These are phyloP conservation scores for Hypoxylon fragiforme DNA, from an alignment of 495 filamentous ascomycete genomes.

Conservation along the genomic window DNA sequence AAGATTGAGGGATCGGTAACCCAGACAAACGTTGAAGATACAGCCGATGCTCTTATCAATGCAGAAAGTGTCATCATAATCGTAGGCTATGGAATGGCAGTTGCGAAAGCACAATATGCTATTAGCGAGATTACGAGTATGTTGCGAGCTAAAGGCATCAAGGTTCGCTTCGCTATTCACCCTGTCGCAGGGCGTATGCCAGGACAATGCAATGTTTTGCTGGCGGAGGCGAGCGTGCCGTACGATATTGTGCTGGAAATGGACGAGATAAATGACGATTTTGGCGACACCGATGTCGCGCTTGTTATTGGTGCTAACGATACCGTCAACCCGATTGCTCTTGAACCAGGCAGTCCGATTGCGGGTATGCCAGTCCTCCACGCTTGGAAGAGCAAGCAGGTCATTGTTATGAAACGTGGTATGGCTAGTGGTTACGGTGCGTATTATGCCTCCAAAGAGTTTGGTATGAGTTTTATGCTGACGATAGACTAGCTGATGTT, in stretches of 20 bases:
- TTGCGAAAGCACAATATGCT: slow-evolving; percentile 84
- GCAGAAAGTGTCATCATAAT: slow-evolving; percentile 81
- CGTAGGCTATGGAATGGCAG: slow-evolving; percentile 86
- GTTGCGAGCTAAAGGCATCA: slow-evolving; percentile 69
- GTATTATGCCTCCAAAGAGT: slow-evolving; percentile 17
- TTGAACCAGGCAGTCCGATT: slow-evolving; percentile 76
- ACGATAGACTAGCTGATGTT: slow-evolving; percentile 63
- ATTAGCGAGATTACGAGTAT: slow-evolving; percentile 75
- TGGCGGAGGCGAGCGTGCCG: slow-evolving; percentile 79
- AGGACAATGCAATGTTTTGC: slow-evolving; percentile 81
- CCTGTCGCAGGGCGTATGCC: slow-evolving; percentile 85
- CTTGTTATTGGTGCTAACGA: slow-evolving; percentile 86
- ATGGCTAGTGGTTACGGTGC: slow-evolving; percentile 80
- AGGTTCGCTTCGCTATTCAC: slow-evolving; percentile 84
- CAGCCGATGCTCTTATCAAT: slow-evolving; percentile 66
- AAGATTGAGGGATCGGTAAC: slow-evolving; percentile 76
- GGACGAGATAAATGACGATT: slow-evolving; percentile 91
- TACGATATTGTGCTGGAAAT: slow-evolving; percentile 87
- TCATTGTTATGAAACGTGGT: slow-evolving; percentile 83
- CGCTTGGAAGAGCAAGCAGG: slow-evolving; percentile 88
- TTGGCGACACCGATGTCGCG: slow-evolving; percentile 77
- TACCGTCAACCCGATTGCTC: slow-evolving; percentile 80
- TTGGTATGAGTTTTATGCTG: slow-evolving; percentile 8
- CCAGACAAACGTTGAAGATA: slow-evolving; percentile 73
- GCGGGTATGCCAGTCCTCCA: slow-evolving; percentile 86